Conservation (phyloP, 2,329 filamentous ascomycete genomes). For the Fusarium incarnatum region DNA sequence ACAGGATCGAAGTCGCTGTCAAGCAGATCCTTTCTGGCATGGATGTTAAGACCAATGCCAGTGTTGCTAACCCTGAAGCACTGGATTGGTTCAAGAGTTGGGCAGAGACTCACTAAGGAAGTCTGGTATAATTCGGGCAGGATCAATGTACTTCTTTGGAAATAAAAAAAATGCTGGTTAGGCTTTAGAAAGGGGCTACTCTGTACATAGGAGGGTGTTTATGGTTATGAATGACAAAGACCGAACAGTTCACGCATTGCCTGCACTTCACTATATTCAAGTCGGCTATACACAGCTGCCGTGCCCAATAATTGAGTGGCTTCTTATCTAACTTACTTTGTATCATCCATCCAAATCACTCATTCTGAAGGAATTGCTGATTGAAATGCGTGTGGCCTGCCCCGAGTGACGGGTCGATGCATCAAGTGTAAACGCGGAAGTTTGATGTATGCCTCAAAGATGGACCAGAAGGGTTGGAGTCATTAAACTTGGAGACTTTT, state of each 20-base stretch:
- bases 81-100: constrained; percentile 89
- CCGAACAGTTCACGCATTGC: not conserved
- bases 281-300: not conserved
- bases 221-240: not conserved
- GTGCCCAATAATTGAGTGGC: not conserved
- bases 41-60: constrained; percentile 88
- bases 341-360: not conserved
- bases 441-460: not conserved
- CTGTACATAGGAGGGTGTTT: not conserved
- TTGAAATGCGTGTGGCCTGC: not conserved
- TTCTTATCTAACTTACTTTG: not conserved
- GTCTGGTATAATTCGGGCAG: no score
- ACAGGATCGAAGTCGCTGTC: constrained; percentile 89
- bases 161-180: constrained; percentile 21
- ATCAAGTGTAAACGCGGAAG: not conserved
- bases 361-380: not conserved
- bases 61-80: constrained; percentile 91
- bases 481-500: not conserved
- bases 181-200: not conserved
- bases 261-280: not conserved
- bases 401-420: no score
- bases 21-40: constrained; percentile 95
- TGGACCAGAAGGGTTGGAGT: not conserved
- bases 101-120: constrained; percentile 65
- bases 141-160: not conserved